Conservation (phyloP, 2,329 filamentous ascomycete species). For the Simplicillium aogashimaense region DNA sequence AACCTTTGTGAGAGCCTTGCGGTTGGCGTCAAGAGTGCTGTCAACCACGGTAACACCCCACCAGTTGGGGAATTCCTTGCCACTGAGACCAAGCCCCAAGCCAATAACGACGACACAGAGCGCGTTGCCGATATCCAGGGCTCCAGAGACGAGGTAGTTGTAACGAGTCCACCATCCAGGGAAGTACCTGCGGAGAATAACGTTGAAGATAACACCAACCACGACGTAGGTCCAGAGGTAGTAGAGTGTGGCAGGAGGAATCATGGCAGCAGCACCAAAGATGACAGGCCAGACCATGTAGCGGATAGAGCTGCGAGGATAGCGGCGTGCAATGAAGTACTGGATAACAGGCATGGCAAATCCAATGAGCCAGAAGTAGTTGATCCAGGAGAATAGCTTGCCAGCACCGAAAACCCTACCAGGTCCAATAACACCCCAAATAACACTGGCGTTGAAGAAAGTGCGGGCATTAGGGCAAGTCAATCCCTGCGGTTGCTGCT, state of each 20-base stretch:
- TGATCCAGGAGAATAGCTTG: conserved; percentile 34
- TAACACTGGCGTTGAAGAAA: conserved; percentile 50
- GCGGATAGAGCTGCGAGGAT: conserved; percentile 32
- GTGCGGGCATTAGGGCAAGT: conserved; percentile 47
- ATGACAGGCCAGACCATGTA: conserved; percentile 44
- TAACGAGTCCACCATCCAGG: conserved; percentile 47
- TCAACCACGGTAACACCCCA: conserved; percentile 32
- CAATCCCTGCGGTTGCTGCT: conserved; percentile 36
- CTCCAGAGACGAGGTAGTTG: conserved; percentile 47
- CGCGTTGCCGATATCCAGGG: conserved; percentile 42
- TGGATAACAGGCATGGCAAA: conserved; percentile 35
- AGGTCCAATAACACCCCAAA: conserved; percentile 50
- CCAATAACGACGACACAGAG: conserved; percentile 40
- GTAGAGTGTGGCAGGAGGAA: conserved; percentile 46
- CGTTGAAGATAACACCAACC: conserved; percentile 46
- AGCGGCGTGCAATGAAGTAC: conserved; percentile 37
- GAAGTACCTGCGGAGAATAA: conserved; percentile 35
- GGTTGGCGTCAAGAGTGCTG: conserved; percentile 18
- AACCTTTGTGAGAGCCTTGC: conserved; percentile 14
- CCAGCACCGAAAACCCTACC: conserved; percentile 22
- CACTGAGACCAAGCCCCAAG: conserved; percentile 32
- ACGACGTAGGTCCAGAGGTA: conserved; percentile 46
- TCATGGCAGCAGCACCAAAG: conserved; percentile 37
- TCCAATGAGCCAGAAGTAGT: conserved; percentile 48
- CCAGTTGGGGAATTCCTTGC: conserved; percentile 33